Percentiles rank a stretch among this genome's conserved stretches.
These are phyloP conservation scores for Didymella pomorum DNA, from an alignment of 2,329 filamentous ascomycete genomes.

Conservation along the genomic window DNA sequence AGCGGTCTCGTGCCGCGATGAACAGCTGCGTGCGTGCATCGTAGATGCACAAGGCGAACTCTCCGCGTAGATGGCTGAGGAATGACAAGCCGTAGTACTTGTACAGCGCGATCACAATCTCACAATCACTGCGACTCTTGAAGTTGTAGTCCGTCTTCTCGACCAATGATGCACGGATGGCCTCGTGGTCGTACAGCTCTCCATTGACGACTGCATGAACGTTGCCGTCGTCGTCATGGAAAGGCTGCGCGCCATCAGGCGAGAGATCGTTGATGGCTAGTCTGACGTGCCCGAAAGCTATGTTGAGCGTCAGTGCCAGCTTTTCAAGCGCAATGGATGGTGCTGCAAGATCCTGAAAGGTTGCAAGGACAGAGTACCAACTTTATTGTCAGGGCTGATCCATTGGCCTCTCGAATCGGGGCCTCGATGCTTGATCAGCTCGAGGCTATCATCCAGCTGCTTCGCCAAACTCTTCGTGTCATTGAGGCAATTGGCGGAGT, in stretches of 20 bases:
- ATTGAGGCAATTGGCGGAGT: background rate
- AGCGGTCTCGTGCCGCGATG: constrained; percentile 63
- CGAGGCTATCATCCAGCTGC: constrained; percentile 20
- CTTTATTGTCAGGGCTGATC: constrained; percentile 54
- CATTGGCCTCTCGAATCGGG: constrained; percentile 56
- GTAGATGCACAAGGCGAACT: constrained; percentile 63
- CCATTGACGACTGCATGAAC: constrained; percentile 67
- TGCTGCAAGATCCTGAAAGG: background rate
- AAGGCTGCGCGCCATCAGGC: constrained; percentile 30
- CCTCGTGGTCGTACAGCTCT: constrained; percentile 64
- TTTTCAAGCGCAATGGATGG: background rate
- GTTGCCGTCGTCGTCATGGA: constrained; percentile 25
- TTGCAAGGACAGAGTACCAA: constrained; percentile 45
- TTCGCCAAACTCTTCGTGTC: constrained; percentile 14
- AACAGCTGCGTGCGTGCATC: constrained; percentile 53
- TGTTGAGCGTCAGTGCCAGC: constrained; percentile 9
- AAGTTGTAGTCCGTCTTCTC: constrained; percentile 54
- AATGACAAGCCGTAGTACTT: constrained; percentile 55
- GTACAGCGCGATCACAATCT: constrained; percentile 62
- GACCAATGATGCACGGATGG: constrained; percentile 49
- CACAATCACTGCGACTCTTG: constrained; percentile 58
- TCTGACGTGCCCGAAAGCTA: constrained; percentile 32
- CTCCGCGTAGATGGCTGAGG: constrained; percentile 59
- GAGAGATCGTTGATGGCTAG: constrained; percentile 37
- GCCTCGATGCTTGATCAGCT: constrained; percentile 54